These are phyloP conservation scores for Noccaea bulbosa DNA, from an alignment of 345 rosid genomes.

Conservation along the genomic window DNA sequence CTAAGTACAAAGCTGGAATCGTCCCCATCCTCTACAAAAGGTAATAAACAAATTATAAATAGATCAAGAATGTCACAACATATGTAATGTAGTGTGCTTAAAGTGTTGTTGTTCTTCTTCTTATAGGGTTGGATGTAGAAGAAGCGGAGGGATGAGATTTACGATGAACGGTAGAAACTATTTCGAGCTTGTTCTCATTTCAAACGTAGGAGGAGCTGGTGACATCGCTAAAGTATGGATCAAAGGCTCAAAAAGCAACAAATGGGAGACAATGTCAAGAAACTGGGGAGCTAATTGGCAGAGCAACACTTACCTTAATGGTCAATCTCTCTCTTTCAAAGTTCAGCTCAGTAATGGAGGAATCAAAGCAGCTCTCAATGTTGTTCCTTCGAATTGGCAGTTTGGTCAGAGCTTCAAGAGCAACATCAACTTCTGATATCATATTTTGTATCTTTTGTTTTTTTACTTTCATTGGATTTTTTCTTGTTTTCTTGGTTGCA, in stretches of 20 bases:
- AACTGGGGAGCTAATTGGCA: slow-evolving; percentile 83
- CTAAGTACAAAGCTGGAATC: slow-evolving; percentile 77
- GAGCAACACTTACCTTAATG: slow-evolving; percentile 64
- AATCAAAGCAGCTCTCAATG: slow-evolving; percentile 55
- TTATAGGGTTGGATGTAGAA: slow-evolving; percentile 63
- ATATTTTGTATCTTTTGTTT: neutral
- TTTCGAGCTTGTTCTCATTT: slow-evolving; percentile 72
- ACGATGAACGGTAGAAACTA: slow-evolving; percentile 68
- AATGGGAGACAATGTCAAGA: slow-evolving; percentile 70
- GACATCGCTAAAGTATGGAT: slow-evolving; percentile 63
- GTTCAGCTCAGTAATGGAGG: slow-evolving; percentile 58
- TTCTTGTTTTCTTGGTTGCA: slow-evolving; percentile 9
- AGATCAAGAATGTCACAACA: neutral
- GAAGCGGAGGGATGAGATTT: slow-evolving; percentile 75
- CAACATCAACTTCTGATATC: slow-evolving; percentile 58
- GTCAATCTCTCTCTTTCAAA: slow-evolving; percentile 70
- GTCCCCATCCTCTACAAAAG: slow-evolving; percentile 77
- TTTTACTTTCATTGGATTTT: slow-evolving; percentile 13
- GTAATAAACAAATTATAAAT: slow-evolving; percentile 38
- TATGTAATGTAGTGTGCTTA: neutral
- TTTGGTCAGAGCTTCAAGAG: slow-evolving; percentile 78
- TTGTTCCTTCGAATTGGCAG: slow-evolving; percentile 61
- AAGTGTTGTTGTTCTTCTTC: neutral
- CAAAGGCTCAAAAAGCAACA: slow-evolving; percentile 59
- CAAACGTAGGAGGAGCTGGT: slow-evolving; percentile 76